Evolutionary conservation across 495 filamentous ascomycete genomes (phyloP).

Genomic region (Cercophora sp.): DNA sequence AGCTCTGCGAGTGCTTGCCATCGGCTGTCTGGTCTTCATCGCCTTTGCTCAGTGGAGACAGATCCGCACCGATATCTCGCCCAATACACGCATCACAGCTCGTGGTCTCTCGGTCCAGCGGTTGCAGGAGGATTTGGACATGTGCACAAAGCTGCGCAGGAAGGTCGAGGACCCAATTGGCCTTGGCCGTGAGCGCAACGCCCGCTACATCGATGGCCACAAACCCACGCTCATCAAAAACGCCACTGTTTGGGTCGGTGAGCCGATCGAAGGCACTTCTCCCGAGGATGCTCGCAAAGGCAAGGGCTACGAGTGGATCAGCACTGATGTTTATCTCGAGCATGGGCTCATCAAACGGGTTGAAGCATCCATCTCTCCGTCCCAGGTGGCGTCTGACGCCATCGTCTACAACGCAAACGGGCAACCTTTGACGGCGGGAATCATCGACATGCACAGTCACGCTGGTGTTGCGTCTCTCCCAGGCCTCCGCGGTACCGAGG

Average conservation of each 20-base stretch:
- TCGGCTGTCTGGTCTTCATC: constrained; percentile 41
- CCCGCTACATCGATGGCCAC: constrained; percentile 43
- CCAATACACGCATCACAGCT: constrained; percentile 12
- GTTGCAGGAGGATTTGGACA: constrained; percentile 35
- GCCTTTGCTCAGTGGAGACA: constrained; percentile 48
- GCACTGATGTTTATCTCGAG: constrained; percentile 45
- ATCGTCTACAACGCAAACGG: constrained; percentile 51
- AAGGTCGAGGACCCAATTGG: constrained; percentile 43
- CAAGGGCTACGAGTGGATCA: constrained; percentile 41
- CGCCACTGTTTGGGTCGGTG: constrained; percentile 51
- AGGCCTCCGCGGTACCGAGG: constrained; percentile 36
- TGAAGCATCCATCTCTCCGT: constrained; percentile 27
- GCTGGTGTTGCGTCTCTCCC: constrained; percentile 45
- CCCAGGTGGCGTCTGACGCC: constrained; percentile 30
- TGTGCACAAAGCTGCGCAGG: constrained; percentile 36
- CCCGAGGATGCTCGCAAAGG: constrained; percentile 40
- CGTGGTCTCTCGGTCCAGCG: constrained; percentile 35
- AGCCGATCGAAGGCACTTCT: constrained; percentile 38
- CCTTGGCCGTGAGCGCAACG: constrained; percentile 43
- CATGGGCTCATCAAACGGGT: constrained; percentile 47
- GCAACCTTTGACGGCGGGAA: constrained; percentile 56
- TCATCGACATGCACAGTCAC: constrained; percentile 68
- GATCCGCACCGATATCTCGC: constrained; percentile 19
- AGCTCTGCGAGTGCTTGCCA: constrained; percentile 28
- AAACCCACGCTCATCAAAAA: constrained; percentile 49